Conservation (phyloP, 2,329 filamentous ascomycete species). For the Colletotrichum sojae region DNA sequence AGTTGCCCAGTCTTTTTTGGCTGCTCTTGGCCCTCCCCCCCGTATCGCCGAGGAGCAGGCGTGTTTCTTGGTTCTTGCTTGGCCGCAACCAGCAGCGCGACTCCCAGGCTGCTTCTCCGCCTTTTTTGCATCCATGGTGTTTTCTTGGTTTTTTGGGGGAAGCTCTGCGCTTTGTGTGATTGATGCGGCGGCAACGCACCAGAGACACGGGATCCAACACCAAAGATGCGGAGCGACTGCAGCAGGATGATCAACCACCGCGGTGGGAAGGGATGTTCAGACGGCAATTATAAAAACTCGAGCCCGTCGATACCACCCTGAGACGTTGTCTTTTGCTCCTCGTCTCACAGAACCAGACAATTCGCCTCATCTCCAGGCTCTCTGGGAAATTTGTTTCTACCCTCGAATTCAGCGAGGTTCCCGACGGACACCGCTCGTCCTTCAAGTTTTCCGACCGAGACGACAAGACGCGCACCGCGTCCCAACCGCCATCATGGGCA, state of each 20-base stretch:
- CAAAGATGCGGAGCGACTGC: conserved; percentile 6
- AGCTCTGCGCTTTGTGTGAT: too few species aligned
- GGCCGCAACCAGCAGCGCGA: background rate
- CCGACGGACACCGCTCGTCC: background rate
- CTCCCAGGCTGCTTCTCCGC: conserved; percentile 8
- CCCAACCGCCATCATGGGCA: conserved; percentile 19
- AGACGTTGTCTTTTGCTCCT: background rate
- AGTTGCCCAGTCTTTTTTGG: conserved; percentile 14
- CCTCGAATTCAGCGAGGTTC: background rate
- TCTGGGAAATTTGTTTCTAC: background rate
- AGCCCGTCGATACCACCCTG: background rate
- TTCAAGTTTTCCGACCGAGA: background rate
- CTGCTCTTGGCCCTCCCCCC: background rate
- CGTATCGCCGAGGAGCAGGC: background rate
- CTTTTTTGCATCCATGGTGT: background rate
- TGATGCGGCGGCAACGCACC: background rate
- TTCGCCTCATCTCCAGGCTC: background rate
- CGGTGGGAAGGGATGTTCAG: background rate
- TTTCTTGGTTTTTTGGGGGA: too few species aligned
- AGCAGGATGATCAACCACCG: background rate
- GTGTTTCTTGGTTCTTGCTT: background rate
- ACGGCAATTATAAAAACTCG: conserved; percentile 14
- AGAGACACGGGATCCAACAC: background rate
- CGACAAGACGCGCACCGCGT: background rate
- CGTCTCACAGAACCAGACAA: background rate